A percentile compares a stretch with the other conserved stretches of the same genome.
Conservation (phyloP, 805 yeast genomes). For the Hanseniaspora valbyensis region DNA sequence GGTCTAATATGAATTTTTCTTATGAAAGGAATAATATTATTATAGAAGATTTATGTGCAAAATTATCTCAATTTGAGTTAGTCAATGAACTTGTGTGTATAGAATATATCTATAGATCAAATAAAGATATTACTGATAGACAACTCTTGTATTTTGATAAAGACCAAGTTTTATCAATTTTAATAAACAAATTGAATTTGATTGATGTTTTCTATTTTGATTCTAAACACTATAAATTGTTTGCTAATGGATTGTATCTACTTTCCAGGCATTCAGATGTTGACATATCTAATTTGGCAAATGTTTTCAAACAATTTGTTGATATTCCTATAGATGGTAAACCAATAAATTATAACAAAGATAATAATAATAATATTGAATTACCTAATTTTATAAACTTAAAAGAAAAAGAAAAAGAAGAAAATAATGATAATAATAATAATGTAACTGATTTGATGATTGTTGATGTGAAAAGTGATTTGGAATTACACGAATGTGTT, state of each 20-base stretch:
- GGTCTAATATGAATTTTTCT: background rate
- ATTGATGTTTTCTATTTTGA: constrained; percentile 11
- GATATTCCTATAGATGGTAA: background rate
- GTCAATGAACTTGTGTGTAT: background rate
- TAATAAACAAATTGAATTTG: background rate
- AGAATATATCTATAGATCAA: constrained; percentile 6
- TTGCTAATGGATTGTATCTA: constrained; percentile 2
- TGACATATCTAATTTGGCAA: background rate
- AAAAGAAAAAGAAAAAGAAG: no score
- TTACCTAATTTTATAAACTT: background rate
- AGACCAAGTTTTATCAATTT: background rate
- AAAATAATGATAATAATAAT: background rate
- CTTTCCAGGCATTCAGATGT: background rate
- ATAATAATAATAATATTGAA: background rate
- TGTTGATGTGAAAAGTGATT: background rate
- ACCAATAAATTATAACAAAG: background rate
- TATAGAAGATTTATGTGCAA: background rate
- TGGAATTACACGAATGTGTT: background rate
- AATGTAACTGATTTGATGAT: background rate
- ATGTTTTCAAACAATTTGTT: background rate
- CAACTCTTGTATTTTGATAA: background rate
- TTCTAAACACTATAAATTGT: background rate
- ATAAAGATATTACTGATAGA: background rate
- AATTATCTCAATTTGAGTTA: background rate
- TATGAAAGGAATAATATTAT: background rate